These are phyloP conservation scores for Podaxis sp. DNA, from an alignment of 768 basidiomycete species.

Conservation along the genomic window DNA sequence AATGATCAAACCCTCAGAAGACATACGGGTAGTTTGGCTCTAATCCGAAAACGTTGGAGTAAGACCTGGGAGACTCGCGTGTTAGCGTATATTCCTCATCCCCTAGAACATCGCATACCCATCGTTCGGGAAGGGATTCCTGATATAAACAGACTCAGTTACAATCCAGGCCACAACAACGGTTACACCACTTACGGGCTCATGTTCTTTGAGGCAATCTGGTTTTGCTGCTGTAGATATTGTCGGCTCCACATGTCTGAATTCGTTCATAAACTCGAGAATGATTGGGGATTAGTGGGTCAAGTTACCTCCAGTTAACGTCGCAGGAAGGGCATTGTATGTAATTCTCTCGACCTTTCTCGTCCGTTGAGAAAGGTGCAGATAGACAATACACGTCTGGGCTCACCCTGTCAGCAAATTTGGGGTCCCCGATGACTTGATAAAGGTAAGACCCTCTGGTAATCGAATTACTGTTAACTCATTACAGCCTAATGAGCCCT, in stretches of 20 bases:
- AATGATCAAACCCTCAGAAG: neutral
- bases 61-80: constrained; percentile 27
- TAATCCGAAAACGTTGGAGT: constrained; percentile 49
- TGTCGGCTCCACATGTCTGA: constrained; percentile 59
- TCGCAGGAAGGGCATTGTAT: constrained; percentile 51
- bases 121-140: constrained; percentile 52
- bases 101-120: constrained; percentile 31
- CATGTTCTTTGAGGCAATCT: constrained; percentile 56
- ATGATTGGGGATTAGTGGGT: too few species aligned
- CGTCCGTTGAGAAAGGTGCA: neutral
- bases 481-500: neutral
- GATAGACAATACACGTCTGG: too few species aligned
- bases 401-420: constrained; percentile 47
- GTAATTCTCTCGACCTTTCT: constrained; percentile 42
- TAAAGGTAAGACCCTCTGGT: constrained; percentile 51
- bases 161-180: neutral
- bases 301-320: constrained; percentile 40
- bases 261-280: neutral
- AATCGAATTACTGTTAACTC: neutral
- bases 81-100: neutral
- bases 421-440: constrained; percentile 53
- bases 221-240: constrained; percentile 59
- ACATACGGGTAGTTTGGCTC: constrained; percentile 49
- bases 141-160: constrained; percentile 18
- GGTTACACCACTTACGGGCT: constrained; percentile 32